Conservation (phyloP, 1,284 basidiomycete species). For the Pterula multifida region DNA sequence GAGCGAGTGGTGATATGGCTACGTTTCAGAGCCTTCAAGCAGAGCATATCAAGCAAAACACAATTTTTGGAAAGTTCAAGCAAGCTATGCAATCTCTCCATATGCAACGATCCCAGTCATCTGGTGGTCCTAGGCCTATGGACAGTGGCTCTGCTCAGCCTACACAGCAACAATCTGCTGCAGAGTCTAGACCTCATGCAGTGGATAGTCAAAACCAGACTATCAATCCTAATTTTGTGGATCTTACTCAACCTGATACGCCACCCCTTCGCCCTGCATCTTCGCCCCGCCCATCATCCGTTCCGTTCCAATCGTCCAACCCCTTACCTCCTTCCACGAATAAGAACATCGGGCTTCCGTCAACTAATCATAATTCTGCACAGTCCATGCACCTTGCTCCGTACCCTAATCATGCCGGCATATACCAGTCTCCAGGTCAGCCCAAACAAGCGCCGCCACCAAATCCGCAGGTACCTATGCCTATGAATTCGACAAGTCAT, state of each 20-base stretch:
- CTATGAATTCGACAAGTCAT: neutral
- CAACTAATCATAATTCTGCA: neutral
- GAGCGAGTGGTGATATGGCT: neutral
- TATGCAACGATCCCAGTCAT: neutral
- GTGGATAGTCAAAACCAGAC: neutral
- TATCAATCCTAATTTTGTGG: neutral
- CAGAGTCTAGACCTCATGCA: neutral
- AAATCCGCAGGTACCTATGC: constrained; percentile 7
- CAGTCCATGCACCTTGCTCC: neutral
- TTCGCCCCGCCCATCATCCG: neutral
- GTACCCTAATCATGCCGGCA: neutral
- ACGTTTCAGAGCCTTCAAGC: neutral
- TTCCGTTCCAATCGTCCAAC: constrained; percentile 9
- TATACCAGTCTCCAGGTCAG: neutral
- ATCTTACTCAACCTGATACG: neutral
- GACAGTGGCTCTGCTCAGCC: neutral
- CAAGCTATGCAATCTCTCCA: neutral
- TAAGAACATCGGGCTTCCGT: neutral
- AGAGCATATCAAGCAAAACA: neutral
- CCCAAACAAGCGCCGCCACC: constrained; percentile 6
- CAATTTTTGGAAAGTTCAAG: neutral
- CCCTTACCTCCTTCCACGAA: constrained; percentile 1
- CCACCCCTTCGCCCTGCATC: neutral
- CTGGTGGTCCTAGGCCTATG: neutral
- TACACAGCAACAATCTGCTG: neutral